Base-by-base conservation (phyloP, 164 flowering plant genomes). In the Aristolochia californica region DNA sequence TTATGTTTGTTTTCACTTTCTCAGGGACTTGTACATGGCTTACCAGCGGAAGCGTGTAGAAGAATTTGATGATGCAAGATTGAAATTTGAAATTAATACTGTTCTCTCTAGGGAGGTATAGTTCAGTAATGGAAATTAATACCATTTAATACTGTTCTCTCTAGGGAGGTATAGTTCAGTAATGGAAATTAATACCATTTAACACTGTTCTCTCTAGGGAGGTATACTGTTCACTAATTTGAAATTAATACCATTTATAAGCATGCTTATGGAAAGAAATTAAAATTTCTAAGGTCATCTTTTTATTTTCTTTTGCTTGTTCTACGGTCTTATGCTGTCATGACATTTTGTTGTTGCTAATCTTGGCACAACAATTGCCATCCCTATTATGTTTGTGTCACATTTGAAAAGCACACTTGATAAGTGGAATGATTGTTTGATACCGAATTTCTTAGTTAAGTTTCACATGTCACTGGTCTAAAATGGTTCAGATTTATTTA, bases 51-150 rank as follows among this genome's bases (percentile, higher is more conserved):
- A 75, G 67, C 78, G 82, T 21, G 80, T 83, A 20, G 95, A 70
- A 28, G 86, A 82, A 58, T 74, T 91, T 64, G 95, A 88, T 44
- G 98, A 91, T 70, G 91, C 83, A 24, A 74, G 98, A 68, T 27
- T 91, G 72, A 88, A 82, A 67, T 91, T 91, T 64, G 98, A 91
- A 68, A 56, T 86, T 43, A 80, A 83, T 73, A 88, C 96, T 11
- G 79, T 91, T 59, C 45, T 72, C 2, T 65, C 83, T 17, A 75
- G 91, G 65, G 90, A 86, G 98, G 98, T 91, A 80, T 63, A 44
- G 57, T 48, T 40, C 58, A 43, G 63, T 58, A n/a, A n/a, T n/a
- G n/a, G n/a, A n/a, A n/a, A n/a, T n/a, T n/a, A n/a, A n/a, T n/a
- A n/a, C n/a, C n/a, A n/a, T n/a, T 86, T 43, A 80, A 83, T 73